phyloP scores from a whole-genome alignment of 345 rosid species.

The Luvunga scandens region DNA sequence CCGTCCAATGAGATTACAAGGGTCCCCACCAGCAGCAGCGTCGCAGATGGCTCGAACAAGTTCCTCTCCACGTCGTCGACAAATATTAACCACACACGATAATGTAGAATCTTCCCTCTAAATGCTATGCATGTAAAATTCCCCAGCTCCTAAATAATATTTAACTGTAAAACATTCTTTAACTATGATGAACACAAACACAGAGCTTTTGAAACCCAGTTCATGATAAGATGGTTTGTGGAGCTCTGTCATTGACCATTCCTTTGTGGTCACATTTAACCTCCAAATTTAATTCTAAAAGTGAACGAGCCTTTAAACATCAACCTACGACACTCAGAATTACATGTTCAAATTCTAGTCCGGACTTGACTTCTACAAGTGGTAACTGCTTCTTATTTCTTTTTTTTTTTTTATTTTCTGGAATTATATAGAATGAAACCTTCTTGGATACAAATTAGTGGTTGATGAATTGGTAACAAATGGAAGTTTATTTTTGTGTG shows the following conservation, averaged over 20 bases:
- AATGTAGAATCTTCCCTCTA: background rate
- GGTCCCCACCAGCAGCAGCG: no score
- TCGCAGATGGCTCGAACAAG: background rate
- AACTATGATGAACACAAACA: background rate
- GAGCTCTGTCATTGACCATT: slow-evolving; percentile 12
- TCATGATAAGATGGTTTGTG: slow-evolving; percentile 25
- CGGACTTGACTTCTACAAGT: slow-evolving; percentile 17
- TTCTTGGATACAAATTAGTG: background rate
- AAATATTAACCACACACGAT: background rate
- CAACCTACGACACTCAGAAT: background rate
- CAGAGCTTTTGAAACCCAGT: background rate
- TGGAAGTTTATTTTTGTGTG: background rate
- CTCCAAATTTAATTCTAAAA: slow-evolving; percentile 14
- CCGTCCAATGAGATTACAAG: no score
- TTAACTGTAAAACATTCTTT: background rate
- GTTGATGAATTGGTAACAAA: background rate
- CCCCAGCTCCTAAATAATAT: background rate
- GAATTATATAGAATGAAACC: background rate
- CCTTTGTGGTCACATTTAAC: slow-evolving; percentile 20
- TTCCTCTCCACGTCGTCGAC: background rate
- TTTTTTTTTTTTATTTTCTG: background rate
- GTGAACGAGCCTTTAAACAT: slow-evolving; percentile 6
- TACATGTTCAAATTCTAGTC: slow-evolving; percentile 30
- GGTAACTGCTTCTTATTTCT: slow-evolving; percentile 6
- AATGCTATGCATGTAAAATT: background rate